Conservation (phyloP, 345 rosid genomes). For the Tarenaya hassleriana region DNA sequence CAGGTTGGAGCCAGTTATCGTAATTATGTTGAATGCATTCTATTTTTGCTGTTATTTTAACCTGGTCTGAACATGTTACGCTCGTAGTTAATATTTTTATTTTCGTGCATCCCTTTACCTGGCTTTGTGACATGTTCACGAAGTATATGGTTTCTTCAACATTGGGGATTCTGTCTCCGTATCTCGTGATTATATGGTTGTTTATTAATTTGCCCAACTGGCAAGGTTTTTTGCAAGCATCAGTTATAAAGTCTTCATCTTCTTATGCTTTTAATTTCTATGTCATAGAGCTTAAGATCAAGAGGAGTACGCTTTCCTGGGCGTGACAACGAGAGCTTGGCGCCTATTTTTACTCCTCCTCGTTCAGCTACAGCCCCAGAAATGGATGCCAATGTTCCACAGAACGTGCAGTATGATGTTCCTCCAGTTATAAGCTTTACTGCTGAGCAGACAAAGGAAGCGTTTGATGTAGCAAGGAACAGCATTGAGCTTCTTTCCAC, state of each 20-base stretch:
- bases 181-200: no score
- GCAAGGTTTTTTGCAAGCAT: no score
- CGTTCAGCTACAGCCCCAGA: slow-evolving; percentile 63
- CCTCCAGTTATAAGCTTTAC: slow-evolving; percentile 56
- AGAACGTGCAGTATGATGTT: slow-evolving; percentile 46
- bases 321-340: slow-evolving; percentile 90
- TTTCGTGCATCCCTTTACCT: no score
- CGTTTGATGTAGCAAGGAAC: slow-evolving; percentile 90
- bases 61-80: no score
- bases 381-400: slow-evolving; percentile 40
- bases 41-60: no score
- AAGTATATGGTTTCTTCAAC: no score
- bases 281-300: slow-evolving; percentile 62
- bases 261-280: slow-evolving; percentile 15
- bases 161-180: no score
- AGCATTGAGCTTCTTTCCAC: slow-evolving; percentile 77
- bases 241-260: neutral
- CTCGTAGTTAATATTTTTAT: no score
- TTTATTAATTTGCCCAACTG: no score
- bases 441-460: slow-evolving; percentile 80
- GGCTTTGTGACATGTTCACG: no score
- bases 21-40: no score
- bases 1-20: no score
- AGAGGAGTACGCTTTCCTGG: slow-evolving; percentile 97
- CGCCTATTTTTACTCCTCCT: slow-evolving; percentile 92